Evolutionary conservation across 305 asterid species (phyloP).

Genomic region (Fraxinus latifolia): DNA sequence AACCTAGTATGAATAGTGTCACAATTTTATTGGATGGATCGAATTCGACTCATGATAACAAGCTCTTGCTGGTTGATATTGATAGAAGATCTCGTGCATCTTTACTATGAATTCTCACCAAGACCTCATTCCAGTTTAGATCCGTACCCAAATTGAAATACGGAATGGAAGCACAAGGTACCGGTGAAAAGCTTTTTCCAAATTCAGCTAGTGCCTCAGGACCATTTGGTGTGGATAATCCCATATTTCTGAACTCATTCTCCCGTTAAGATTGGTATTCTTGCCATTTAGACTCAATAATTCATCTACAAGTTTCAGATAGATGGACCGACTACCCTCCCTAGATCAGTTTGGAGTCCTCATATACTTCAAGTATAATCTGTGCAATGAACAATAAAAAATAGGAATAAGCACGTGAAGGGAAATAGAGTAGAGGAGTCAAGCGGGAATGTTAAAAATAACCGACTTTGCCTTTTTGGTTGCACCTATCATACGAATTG

Average conservation of each 20-base stretch:
- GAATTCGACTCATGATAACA: slow-evolving; percentile 45
- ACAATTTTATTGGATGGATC: slow-evolving; percentile 57
- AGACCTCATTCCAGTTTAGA: slow-evolving; percentile 51
- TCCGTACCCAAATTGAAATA: slow-evolving; percentile 33
- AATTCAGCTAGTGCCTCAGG: slow-evolving; percentile 23
- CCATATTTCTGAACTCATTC: slow-evolving; percentile 76
- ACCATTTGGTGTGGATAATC: slow-evolving; percentile 36
- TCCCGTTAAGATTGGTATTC: slow-evolving; percentile 51
- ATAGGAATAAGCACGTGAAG: slow-evolving; percentile 15
- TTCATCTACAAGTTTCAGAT: slow-evolving; percentile 78
- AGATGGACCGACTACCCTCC: slow-evolving; percentile 85
- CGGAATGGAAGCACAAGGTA: slow-evolving; percentile 63
- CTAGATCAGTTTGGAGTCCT: slow-evolving; percentile 76
- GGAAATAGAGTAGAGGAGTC: neutral
- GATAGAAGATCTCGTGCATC: slow-evolving; percentile 57
- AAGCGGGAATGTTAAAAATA: slow-evolving; percentile 1
- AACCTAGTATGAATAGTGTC: slow-evolving; percentile 93
- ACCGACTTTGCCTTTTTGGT: slow-evolving; percentile 67
- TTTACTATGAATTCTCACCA: slow-evolving; percentile 42
- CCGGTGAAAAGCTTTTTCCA: slow-evolving; percentile 45
- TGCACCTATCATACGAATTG: slow-evolving; percentile 75
- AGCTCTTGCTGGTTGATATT: slow-evolving; percentile 22
- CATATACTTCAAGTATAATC: slow-evolving; percentile 75
- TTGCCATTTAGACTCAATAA: slow-evolving; percentile 51
- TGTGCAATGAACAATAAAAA: slow-evolving; percentile 22